Conservation (phyloP, 2,329 filamentous ascomycete genomes). For the Leptodontidium sp. region DNA sequence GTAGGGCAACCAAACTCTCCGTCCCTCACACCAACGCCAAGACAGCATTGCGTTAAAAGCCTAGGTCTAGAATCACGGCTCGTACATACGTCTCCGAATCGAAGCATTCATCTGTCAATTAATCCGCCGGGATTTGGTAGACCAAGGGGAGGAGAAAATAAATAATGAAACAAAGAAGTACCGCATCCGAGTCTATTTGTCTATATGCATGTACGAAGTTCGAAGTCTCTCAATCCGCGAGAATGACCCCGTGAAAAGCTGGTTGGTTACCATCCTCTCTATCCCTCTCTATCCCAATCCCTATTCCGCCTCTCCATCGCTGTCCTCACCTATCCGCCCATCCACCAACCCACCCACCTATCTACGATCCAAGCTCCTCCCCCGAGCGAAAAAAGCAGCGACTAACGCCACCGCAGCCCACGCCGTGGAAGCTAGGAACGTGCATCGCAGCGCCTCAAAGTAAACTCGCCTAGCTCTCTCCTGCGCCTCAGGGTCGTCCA, state of each 20-base stretch:
- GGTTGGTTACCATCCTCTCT: background rate
- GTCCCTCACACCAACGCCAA: background rate
- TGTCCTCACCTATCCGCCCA: too few species aligned
- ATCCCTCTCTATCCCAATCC: too few species aligned
- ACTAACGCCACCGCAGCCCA: conserved; percentile 59
- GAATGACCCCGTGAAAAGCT: conserved; percentile 2
- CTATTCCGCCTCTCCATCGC: too few species aligned
- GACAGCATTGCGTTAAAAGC: background rate
- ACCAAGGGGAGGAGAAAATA: too few species aligned
- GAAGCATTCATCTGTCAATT: too few species aligned
- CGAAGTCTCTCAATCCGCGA: background rate
- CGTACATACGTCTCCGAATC: background rate
- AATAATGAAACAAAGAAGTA: too few species aligned
- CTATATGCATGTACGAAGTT: too few species aligned
- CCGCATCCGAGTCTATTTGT: too few species aligned
- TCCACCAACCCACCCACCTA: background rate
- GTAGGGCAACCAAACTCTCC: background rate
- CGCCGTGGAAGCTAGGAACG: conserved; percentile 62
- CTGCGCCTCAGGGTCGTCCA: conserved; percentile 62
- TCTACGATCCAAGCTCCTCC: conserved; percentile 31
- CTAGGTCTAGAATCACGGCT: background rate
- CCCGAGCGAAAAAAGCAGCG: conserved; percentile 54
- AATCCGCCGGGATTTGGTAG: too few species aligned
- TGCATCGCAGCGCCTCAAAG: conserved; percentile 64
- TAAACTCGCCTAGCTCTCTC: conserved; percentile 65